Base-by-base conservation (phyloP, 805 yeast genomes). In the Pichia pseudocactophila region DNA sequence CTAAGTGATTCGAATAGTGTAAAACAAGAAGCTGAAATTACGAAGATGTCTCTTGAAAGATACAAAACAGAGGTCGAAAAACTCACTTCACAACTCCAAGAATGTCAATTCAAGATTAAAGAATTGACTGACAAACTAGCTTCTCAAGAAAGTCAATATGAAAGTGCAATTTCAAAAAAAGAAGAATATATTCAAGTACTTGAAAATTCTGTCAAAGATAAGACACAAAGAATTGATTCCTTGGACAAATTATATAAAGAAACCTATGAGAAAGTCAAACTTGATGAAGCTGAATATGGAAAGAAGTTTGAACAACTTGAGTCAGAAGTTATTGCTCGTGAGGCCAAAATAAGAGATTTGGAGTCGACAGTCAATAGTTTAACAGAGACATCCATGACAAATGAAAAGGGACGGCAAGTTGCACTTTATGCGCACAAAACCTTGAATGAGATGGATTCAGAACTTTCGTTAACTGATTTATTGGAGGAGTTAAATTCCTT, bases 381-480 rank as follows among this genome's bases (percentile, higher is more conserved):
- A 20, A 51, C 51, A 2, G 22, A 39, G 20, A 37, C 46, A 6
- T 50, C 41, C 5, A 47, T 45, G 12, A 26, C 39, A 11, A 62
- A 17, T 45, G 55, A 4, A 16, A 13, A 25, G 2, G 43, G 43
- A n/a, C 16, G 34, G n/a, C 30, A 16, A 28, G 35, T 41, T 10
- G 53, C 57, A 20, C 58, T 80, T 39, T 69, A 32, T 16, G 82
- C 86, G 1, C 71, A 74, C 37, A 71, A 73, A 30, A 69, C 78
- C 18, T 65, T 78, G 9, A 64, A 66, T 34, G 57, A 53, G 18
- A 47, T 56, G 40, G 55, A 56, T 11, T 48, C 51, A 11, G 79
- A 80, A 8, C 71, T 82, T 7, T 77, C 89, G 0, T 63, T 84
- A 32, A 78, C 84, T 3, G 74, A 82, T 35, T 63, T 82, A 26